These are phyloP conservation scores for Dalbergia cultrata DNA, from an alignment of 306 rosid genomes.

Conservation along the genomic window DNA sequence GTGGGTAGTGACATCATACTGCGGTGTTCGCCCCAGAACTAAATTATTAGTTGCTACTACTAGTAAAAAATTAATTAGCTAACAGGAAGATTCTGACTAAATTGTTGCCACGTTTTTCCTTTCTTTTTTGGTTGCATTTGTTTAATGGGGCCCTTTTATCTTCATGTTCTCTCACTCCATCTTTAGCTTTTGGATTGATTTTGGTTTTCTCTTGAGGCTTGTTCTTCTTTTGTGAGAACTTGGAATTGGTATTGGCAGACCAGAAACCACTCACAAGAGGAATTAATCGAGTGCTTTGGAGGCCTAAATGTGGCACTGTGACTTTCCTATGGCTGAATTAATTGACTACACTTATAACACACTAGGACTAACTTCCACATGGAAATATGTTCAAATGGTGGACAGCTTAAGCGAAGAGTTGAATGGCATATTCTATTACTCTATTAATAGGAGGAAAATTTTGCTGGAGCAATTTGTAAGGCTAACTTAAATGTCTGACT, in stretches of 20 bases:
- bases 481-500: too few species aligned
- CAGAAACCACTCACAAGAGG: background rate
- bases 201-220: background rate
- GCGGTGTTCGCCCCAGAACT: conserved; percentile 2
- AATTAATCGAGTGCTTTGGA: background rate
- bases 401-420: background rate
- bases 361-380: background rate
- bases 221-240: background rate
- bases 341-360: background rate
- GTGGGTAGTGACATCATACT: background rate
- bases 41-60: background rate
- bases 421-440: background rate
- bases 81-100: background rate
- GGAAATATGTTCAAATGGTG: background rate
- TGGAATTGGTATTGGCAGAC: background rate
- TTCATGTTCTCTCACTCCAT: background rate
- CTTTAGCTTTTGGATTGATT: background rate
- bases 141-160: background rate
- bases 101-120: background rate
- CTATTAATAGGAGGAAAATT: background rate
- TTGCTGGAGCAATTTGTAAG: too few species aligned
- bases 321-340: background rate
- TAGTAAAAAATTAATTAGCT: background rate
- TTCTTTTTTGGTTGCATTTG: background rate
- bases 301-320: too few species aligned